These are phyloP conservation scores for Lasiodiplodia hormozganensis DNA, from an alignment of 2,329 filamentous ascomycete genomes.

Conservation along the genomic window DNA sequence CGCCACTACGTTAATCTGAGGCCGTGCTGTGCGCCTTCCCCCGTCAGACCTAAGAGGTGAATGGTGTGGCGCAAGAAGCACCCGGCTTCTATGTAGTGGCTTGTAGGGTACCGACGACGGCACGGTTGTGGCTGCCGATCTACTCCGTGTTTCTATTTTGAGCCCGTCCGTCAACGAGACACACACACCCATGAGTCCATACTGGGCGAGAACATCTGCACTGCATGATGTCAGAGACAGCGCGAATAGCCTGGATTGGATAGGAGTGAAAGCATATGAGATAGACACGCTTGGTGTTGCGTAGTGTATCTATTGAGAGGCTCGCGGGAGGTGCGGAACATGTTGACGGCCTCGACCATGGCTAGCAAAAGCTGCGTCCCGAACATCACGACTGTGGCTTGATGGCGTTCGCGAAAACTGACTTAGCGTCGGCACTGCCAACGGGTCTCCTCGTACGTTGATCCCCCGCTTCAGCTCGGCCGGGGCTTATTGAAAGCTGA, in stretches of 20 bases:
- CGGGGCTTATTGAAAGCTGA: slow-evolving; percentile 3
- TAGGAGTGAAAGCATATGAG: neutral
- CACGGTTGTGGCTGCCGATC: slow-evolving; percentile 19
- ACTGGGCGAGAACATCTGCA: neutral
- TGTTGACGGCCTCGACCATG: neutral
- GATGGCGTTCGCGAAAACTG: slow-evolving; percentile 2
- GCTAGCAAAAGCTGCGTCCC: neutral
- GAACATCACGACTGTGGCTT: neutral
- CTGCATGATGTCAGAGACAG: too few relatives aligned
- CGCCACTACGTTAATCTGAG: neutral
- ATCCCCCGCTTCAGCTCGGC: neutral
- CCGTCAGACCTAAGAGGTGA: neutral
- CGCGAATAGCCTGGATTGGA: too few relatives aligned
- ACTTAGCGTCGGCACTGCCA: neutral
- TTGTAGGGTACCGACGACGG: neutral
- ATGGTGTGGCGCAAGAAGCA: neutral
- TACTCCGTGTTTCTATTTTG: slow-evolving; percentile 35
- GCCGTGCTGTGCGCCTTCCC: neutral
- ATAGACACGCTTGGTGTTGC: neutral
- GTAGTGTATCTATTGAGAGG: neutral
- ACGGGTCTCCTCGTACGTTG: slow-evolving; percentile 1
- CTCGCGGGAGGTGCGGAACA: neutral
- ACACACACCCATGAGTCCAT: too few relatives aligned
- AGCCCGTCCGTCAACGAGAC: neutral
- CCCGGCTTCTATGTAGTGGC: neutral